Evolutionary conservation across 2,329 filamentous ascomycete genomes (phyloP), one percentile per base, ranked within the genome.

Genomic region (Fusarium anthophilum): DNA sequence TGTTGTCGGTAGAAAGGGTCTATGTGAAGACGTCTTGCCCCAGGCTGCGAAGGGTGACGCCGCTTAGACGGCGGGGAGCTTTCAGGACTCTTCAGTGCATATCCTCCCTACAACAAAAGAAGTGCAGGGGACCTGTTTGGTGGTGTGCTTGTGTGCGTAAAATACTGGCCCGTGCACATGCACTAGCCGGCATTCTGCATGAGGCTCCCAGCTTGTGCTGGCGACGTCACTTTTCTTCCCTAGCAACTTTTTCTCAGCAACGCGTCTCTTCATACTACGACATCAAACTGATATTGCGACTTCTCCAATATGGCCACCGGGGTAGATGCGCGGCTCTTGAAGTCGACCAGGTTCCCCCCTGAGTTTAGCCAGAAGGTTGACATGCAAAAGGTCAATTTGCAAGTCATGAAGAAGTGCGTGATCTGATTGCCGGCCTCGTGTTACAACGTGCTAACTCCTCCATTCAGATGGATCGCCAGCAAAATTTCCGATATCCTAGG

Each of bases 351-450:
- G 81, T 98, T 98, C 74, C 96, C 96, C 51, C 89, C 92, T 13
- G 95, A 98, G 80, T 99, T 98, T 85, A 96, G 90, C 81, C 91
- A 94, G 81, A 98, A 98, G 86, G 96, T 99, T 74, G 95, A 99
- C 86, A 98, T 97, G 90, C 91, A 92, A 77, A 98, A 98, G 86
- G 95, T 99, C 83, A 98, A 99, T 81, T 87, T 98, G 57, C 94
- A 97, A 83, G 94, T 99, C 63, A 97, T 99, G 91, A 98, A 98
- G 88, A 97, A 96, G 94, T 97, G 81, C 80, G 91, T 84, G 69
- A 43, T 39, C 66, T 44, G 26, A 54, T 51, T 20, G 41, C 47
- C 24, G 37, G 50, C 63, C 44, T 43, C 28, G 32, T 47, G 43
- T 44, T 41, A 35, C 43, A 45, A 15, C 44, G 47, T 62, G 66